Evolutionary conservation across 805 yeast genomes (phyloP), one percentile per base, ranked within the genome.

Genomic region (Candida nanaspora): DNA sequence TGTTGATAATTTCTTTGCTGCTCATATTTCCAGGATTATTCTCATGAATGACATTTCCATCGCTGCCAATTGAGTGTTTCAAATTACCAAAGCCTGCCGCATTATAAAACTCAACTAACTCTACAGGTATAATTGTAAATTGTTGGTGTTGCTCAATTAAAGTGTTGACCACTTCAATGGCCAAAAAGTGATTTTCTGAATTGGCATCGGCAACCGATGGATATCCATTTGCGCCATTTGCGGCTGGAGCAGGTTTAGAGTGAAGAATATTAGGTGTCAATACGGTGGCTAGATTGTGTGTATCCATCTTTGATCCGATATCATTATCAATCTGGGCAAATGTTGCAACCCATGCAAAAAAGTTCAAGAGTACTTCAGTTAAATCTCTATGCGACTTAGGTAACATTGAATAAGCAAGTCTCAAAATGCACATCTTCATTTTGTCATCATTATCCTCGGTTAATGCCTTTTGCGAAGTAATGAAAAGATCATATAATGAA

Each of bases 311-410:
- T 3, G 97, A 87, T 1, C 93, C 93, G 19, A 79, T 76, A 49
- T 85, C 89, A 51, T 87, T 94, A 54, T 88, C 97, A 46, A 89
- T 78, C 50, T 86, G 89, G 1, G 97, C 85, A 64, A 93, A 93
- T 2, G 98, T 86, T 0, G 98, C 87, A 2, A 89, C 91, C 98
- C 98, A 93, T 60, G 81, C 82, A 56, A 93, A 76, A 59, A 93
- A 93, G 43, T 82, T 79, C 26, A 89, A 68, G 33, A 93, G 64
- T 2, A 89, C 96, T 57, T 93, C 98, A 29, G 89, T 69, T 37
- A 87, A 70, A 57, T 88, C 95, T 42, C 98, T 73, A 56, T 89
- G 83, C 18, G 78, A 70, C 45, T 80, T 69, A 2, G 97, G 98
- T 27, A 93, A 66, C 70, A 89, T 66, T 39, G 93, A 77, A 55